Evolutionary conservation across 2,329 filamentous ascomycete species (phyloP).

Genomic region (Elsinoe arachidis): DNA sequence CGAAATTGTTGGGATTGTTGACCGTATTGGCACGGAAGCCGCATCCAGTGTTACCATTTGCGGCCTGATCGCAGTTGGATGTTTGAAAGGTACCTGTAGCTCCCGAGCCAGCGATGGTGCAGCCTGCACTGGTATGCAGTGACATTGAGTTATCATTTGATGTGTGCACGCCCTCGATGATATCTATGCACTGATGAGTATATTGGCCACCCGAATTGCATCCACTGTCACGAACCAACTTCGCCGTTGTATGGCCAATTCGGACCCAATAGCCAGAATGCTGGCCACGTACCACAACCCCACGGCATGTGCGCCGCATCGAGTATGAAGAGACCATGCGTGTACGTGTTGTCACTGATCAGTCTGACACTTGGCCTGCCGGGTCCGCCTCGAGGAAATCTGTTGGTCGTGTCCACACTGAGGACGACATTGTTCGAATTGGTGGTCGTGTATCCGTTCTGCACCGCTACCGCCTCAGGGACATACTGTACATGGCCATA

Average conservation of each 20-base stretch:
- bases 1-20: constrained; percentile 27
- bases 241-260: constrained; percentile 31
- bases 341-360: constrained; percentile 30
- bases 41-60: constrained; percentile 26
- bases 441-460: constrained; percentile 25
- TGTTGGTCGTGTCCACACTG: constrained; percentile 30
- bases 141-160: constrained; percentile 23
- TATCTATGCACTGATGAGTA: constrained; percentile 20
- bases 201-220: neutral
- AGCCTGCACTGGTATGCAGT: constrained; percentile 26
- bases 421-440: constrained; percentile 23
- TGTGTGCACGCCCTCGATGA: constrained; percentile 28
- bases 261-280: constrained; percentile 40
- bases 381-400: constrained; percentile 33
- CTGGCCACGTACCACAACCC: constrained; percentile 34
- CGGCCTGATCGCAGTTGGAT: constrained; percentile 22
- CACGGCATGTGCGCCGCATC: constrained; percentile 32
- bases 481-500: constrained; percentile 30
- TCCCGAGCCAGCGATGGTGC: constrained; percentile 24
- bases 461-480: constrained; percentile 27
- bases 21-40: constrained; percentile 19
- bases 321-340: constrained; percentile 32
- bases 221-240: constrained; percentile 21
- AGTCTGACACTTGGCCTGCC: constrained; percentile 29
- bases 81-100: constrained; percentile 21